Percentiles rank a stretch among this genome's conserved stretches.
Evolutionary conservation across 371 early-diverging fungal species (phyloP).

Genomic region (Rozella allomycis): DNA sequence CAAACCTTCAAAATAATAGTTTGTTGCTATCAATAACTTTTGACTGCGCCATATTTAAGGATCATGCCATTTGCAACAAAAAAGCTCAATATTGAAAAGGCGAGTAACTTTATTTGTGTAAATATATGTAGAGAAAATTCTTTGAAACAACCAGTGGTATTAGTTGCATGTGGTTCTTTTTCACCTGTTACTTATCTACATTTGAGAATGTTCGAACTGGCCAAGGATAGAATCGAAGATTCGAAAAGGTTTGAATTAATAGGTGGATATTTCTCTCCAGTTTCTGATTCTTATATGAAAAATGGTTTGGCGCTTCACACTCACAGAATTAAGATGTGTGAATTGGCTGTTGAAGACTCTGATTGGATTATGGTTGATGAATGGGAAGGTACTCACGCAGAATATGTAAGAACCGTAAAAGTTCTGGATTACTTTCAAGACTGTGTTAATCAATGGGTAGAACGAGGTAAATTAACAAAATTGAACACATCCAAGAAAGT

Average conservation of each 20-base stretch:
- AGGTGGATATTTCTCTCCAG: slow-evolving; percentile 90
- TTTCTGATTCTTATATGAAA: slow-evolving; percentile 74
- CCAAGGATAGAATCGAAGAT: slow-evolving; percentile 56
- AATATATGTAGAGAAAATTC: no score
- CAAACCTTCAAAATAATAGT: no score
- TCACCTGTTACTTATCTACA: slow-evolving; percentile 93
- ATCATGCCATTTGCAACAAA: no score
- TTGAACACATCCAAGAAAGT: slow-evolving; percentile 13
- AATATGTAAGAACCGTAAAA: slow-evolving; percentile 62
- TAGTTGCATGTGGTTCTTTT: slow-evolving; percentile 93
- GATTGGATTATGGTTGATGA: slow-evolving; percentile 86
- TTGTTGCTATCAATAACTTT: no score
- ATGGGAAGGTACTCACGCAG: slow-evolving; percentile 69
- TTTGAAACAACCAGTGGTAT: slow-evolving; percentile 57
- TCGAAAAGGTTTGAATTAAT: slow-evolving; percentile 51
- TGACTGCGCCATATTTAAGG: no score
- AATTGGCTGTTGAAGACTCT: slow-evolving; percentile 57
- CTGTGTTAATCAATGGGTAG: slow-evolving; percentile 42
- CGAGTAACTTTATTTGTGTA: no score
- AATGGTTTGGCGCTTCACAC: slow-evolving; percentile 59
- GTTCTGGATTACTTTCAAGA: slow-evolving; percentile 84
- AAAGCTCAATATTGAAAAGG: no score
- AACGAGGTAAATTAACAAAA: neutral
- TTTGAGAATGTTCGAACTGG: slow-evolving; percentile 95
- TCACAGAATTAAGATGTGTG: slow-evolving; percentile 83